These are phyloP conservation scores for Geotrichum aggregatum DNA, from an alignment of 1,139 yeast species.

Conservation along the genomic window DNA sequence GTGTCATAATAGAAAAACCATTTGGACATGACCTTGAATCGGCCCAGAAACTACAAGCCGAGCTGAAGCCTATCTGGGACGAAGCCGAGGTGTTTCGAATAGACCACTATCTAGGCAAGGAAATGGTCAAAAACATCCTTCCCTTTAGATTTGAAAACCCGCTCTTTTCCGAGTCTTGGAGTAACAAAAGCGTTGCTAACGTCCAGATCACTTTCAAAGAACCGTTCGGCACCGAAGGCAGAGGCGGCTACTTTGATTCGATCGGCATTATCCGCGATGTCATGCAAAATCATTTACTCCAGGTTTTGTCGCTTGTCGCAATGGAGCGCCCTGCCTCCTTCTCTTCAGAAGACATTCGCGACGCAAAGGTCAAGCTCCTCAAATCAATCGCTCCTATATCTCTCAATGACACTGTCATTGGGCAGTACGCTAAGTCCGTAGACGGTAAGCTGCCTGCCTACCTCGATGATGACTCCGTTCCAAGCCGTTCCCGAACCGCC, in stretches of 20 bases:
- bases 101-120: slow-evolving; percentile 96
- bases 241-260: slow-evolving; percentile 95
- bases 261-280: slow-evolving; percentile 97
- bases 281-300: slow-evolving; percentile 95
- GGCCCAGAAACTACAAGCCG: slow-evolving; percentile 69
- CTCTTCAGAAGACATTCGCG: slow-evolving; percentile 90
- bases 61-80: slow-evolving; percentile 76
- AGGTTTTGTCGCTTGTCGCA: slow-evolving; percentile 82
- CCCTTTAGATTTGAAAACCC: slow-evolving; percentile 88
- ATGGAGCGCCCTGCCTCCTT: slow-evolving; percentile 94
- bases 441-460: slow-evolving; percentile 84
- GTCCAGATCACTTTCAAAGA: slow-evolving; percentile 92
- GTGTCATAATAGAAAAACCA: slow-evolving; percentile 93
- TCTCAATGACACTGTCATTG: slow-evolving; percentile 64
- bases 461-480: slow-evolving; percentile 89
- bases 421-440: slow-evolving; percentile 77
- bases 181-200: slow-evolving; percentile 66
- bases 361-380: slow-evolving; percentile 89
- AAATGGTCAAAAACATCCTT: slow-evolving; percentile 90
- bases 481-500: slow-evolving; percentile 73
- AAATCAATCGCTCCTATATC: slow-evolving; percentile 73
- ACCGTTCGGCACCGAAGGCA: slow-evolving; percentile 95
- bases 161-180: slow-evolving; percentile 82
- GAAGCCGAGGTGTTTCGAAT: slow-evolving; percentile 93
- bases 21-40: slow-evolving; percentile 88